Percentiles rank a stretch among this genome's conserved stretches.
Evolutionary conservation across 768 basidiomycete species (phyloP).

Genomic region (Phylloporus arenicola): DNA sequence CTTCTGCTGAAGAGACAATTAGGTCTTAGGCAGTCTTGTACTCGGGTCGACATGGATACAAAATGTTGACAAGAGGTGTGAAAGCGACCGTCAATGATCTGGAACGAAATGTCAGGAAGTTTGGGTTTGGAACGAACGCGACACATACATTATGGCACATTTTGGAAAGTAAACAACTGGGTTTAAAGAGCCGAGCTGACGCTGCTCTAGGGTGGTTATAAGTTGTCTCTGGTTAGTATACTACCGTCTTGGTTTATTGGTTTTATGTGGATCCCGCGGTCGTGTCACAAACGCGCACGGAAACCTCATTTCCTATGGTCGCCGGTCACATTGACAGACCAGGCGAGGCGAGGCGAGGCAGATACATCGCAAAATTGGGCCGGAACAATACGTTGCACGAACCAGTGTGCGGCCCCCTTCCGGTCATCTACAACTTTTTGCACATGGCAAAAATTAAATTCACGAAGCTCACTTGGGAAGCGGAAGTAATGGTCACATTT

Average conservation of each 20-base stretch:
- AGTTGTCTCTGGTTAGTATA: constrained; percentile 12
- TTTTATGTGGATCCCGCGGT: constrained; percentile 28
- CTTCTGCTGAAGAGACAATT: constrained; percentile 70
- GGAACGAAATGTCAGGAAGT: constrained; percentile 2
- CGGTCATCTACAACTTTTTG: constrained; percentile 5
- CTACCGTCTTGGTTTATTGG: constrained; percentile 13
- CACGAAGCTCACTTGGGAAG: constrained; percentile 2
- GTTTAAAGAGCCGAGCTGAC: constrained; percentile 12
- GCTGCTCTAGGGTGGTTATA: constrained; percentile 16
- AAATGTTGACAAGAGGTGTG: constrained; percentile 70
- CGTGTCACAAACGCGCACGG: constrained; percentile 35
- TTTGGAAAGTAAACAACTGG: constrained; percentile 13
- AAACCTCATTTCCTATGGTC: constrained; percentile 34
- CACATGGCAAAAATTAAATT: constrained; percentile 11
- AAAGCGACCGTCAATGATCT: constrained; percentile 76
- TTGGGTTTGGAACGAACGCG: background rate
- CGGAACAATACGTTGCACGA: constrained; percentile 21
- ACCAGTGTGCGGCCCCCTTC: constrained; percentile 11
- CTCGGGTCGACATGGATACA: constrained; percentile 61
- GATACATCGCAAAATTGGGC: constrained; percentile 17
- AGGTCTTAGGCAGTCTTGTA: constrained; percentile 57
- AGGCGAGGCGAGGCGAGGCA: constrained; percentile 35
- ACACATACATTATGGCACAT: constrained; percentile 74
- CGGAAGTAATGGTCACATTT: background rate
- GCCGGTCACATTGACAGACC: constrained; percentile 30